Percentiles rank a stretch among this genome's conserved stretches.
These are phyloP conservation scores for Notholithocarpus densiflorus DNA, from an alignment of 306 rosid genomes.

Conservation along the genomic window DNA sequence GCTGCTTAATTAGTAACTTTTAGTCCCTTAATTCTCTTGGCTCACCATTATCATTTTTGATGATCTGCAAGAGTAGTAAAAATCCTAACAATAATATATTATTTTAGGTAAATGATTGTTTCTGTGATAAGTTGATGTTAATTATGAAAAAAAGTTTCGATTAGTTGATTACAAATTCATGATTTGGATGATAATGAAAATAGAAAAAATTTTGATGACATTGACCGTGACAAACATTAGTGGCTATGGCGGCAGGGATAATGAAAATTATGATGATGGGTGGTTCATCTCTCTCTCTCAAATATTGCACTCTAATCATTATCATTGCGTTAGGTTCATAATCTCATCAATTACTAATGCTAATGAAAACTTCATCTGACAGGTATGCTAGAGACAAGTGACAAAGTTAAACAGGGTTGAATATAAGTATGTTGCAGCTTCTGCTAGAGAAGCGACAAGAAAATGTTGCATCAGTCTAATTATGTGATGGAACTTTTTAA, in stretches of 20 bases:
- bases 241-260: too few species aligned
- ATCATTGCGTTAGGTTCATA: not conserved
- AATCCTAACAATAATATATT: not conserved
- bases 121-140: not conserved
- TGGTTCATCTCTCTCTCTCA: not conserved
- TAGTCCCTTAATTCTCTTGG: not conserved
- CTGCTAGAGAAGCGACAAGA: not conserved
- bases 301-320: conserved; percentile 11
- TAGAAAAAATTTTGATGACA: not conserved
- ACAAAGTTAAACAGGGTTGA: too few species aligned
- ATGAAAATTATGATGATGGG: not conserved
- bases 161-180: not conserved
- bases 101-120: not conserved
- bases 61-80: not conserved
- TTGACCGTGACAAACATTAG: not conserved
- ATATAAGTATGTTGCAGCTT: too few species aligned
- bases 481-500: not conserved
- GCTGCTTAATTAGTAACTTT: too few species aligned
- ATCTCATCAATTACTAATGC: not conserved
- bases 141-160: not conserved
- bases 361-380: not conserved
- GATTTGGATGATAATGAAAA: not conserved
- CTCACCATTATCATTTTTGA: not conserved
- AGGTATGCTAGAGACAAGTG: not conserved
- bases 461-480: not conserved